These are phyloP conservation scores for Trichaptum fuscoviolaceum DNA, from an alignment of 768 basidiomycete species.

Conservation along the genomic window DNA sequence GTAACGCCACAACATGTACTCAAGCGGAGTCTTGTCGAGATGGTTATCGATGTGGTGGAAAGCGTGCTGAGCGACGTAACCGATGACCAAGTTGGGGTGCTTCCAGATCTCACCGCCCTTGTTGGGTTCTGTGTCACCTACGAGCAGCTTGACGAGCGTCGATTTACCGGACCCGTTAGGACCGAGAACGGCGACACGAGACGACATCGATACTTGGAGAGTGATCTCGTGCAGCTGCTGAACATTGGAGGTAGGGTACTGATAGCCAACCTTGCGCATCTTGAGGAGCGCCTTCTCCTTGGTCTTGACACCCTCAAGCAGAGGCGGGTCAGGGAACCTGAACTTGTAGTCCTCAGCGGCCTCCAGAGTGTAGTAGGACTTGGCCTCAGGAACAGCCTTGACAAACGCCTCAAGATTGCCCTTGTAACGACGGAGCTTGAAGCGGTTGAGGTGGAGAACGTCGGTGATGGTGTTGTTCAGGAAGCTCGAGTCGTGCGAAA, in stretches of 20 bases:
- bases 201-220: conserved; percentile 95
- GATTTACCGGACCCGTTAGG: conserved; percentile 99
- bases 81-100: conserved; percentile 99
- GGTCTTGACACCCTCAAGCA: conserved; percentile 99
- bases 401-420: conserved; percentile 96
- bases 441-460: conserved; percentile 95
- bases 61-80: conserved; percentile 98
- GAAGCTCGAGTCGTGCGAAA: conserved; percentile 97
- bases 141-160: conserved; percentile 94
- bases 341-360: conserved; percentile 97
- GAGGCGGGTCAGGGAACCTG: conserved; percentile 95
- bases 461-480: conserved; percentile 98
- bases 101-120: conserved; percentile 98
- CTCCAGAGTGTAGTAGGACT: conserved; percentile 95
- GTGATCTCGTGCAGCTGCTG: conserved; percentile 94
- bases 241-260: conserved; percentile 80
- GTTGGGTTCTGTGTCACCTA: conserved; percentile 95
- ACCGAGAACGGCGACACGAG: conserved; percentile 96
- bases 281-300: conserved; percentile 97
- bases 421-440: conserved; percentile 93
- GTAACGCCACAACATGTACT: conserved; percentile 99
- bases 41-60: conserved; percentile 99
- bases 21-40: conserved; percentile 97
- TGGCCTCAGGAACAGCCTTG: conserved; percentile 91
- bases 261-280: conserved; percentile 98